Conservation (phyloP, 345 rosid genomes). For the Lepidium africanum region DNA sequence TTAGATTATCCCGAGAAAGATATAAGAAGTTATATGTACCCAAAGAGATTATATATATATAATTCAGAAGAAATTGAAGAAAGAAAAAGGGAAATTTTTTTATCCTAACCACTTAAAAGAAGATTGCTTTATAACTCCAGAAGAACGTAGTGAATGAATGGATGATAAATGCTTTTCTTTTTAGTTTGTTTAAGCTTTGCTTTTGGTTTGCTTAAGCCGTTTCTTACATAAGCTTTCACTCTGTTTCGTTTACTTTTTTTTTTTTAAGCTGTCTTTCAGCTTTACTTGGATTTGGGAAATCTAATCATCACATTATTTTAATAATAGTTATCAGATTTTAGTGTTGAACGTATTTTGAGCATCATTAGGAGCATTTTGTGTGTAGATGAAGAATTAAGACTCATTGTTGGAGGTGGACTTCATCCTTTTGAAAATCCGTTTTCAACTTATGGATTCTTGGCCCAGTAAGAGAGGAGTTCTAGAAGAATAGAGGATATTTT, state of each 20-base stretch:
- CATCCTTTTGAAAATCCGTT: too few species aligned
- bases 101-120: background rate
- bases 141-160: background rate
- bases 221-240: constrained; percentile 3
- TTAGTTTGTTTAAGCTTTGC: constrained; percentile 3
- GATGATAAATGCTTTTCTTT: constrained; percentile 1
- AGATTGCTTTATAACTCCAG: constrained; percentile 16
- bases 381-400: background rate
- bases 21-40: background rate
- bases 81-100: background rate
- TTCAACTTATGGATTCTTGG: too few species aligned
- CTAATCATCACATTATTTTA: constrained; percentile 4
- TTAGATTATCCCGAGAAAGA: background rate
- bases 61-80: background rate
- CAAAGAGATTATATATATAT: constrained; percentile 3
- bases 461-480: too few species aligned
- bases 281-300: constrained; percentile 27
- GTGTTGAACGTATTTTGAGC: background rate
- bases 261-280: background rate
- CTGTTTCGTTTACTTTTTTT: constrained; percentile 19
- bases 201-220: constrained; percentile 11
- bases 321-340: background rate
- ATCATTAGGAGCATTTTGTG: background rate
- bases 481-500: too few species aligned
- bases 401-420: too few species aligned